phyloP scores from a whole-genome alignment of 768 basidiomycete genomes.

The Trichaptum fuscoviolaceum region DNA sequence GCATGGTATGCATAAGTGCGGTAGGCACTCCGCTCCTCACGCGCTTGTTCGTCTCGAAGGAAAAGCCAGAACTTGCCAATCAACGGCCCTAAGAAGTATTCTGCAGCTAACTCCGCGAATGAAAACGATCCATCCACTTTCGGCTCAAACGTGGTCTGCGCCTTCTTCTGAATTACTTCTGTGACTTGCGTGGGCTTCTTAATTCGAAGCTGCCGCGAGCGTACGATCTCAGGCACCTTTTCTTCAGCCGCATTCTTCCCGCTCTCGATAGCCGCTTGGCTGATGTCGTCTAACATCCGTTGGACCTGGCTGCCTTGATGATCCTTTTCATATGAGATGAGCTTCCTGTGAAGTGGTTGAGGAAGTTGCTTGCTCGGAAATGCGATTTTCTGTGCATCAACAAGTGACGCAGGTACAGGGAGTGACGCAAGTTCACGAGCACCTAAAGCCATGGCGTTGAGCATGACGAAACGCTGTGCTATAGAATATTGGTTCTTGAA shows the following conservation, averaged over 20 bases:
- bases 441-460: slow-evolving; percentile 82
- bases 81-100: slow-evolving; percentile 84
- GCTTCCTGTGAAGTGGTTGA: slow-evolving; percentile 56
- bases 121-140: slow-evolving; percentile 20
- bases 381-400: slow-evolving; percentile 27
- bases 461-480: slow-evolving; percentile 76
- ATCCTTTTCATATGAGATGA: slow-evolving; percentile 34
- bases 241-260: slow-evolving; percentile 49
- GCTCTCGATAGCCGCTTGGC: slow-evolving; percentile 55
- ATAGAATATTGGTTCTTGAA: slow-evolving; percentile 92
- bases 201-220: slow-evolving; percentile 73
- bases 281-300: slow-evolving; percentile 57
- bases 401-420: slow-evolving; percentile 31
- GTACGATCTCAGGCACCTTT: slow-evolving; percentile 54
- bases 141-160: not conserved
- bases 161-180: slow-evolving; percentile 27
- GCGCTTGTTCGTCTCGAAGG: slow-evolving; percentile 75
- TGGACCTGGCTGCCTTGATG: slow-evolving; percentile 39
- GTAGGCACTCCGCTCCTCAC: slow-evolving; percentile 64
- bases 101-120: slow-evolving; percentile 74
- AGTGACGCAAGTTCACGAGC: slow-evolving; percentile 73
- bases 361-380: slow-evolving; percentile 87
- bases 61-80: slow-evolving; percentile 96
- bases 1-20: slow-evolving; percentile 57
- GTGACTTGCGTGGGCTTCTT: slow-evolving; percentile 41